Evolutionary conservation across 177 flowering plant species (phyloP), one percentile per base, ranked within the genome.

Genomic region (Vitis hybrid): DNA sequence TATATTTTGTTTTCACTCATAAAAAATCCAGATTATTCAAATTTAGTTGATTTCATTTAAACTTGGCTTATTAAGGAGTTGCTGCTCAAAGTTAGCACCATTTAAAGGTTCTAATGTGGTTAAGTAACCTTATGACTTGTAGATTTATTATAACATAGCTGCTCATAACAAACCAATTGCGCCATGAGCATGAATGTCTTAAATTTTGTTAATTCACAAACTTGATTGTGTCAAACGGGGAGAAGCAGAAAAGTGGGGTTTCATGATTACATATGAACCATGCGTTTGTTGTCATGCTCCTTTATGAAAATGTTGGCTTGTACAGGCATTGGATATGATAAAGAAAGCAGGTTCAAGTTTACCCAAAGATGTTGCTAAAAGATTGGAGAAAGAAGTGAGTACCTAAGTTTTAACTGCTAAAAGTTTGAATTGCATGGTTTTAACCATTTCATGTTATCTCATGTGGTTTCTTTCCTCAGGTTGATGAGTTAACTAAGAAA

Each of bases 381-480:
- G 81, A 78, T 72, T 93, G 66, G 97, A 93, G 86, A 95, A 95
- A 77, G 98, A 93, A 78, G 99, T 90, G 70, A 83, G 93, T 77
- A 19, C 45, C 59, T 45, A 10, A 2, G 14, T 59, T 48, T 64
- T 39, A 2, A 48, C 5, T 58, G 57, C 31, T 62, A 21, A 56
- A 33, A 51, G 53, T 59, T 7, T 13, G 31, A 26, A 13, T 64
- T 8, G 29, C 15, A 53, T 57, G 68, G 62, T 15, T 56, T 65
- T 39, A 10, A 14, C 2, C 29, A 59, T 45, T 29, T 49, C 60
- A 21, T 62, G 29, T 64, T 62, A 18, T 15, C 55, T 33, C 45
- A 33, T 33, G 45, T 33, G n/a, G 16, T 67, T 70, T 5, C 67
- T 55, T 71, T 65, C 64, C 51, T 3, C 88, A 94, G 98, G 77